Percentiles rank a stretch among this genome's conserved stretches.
Evolutionary conservation across 139 green algal genomes (phyloP).

Genomic region (Bryopsis sp.): DNA sequence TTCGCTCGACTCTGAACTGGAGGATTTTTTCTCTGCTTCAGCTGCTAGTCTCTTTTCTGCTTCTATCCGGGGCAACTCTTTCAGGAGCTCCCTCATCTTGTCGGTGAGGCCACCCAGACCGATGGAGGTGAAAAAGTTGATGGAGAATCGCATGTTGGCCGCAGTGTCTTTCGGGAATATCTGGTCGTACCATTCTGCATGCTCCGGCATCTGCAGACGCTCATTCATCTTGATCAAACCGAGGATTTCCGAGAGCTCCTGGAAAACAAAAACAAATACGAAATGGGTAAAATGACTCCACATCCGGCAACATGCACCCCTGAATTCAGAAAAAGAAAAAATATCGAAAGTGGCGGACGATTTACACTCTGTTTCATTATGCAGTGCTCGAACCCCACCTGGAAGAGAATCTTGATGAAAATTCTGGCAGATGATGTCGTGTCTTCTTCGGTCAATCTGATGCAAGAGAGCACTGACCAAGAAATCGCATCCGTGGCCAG

Average conservation of each 20-base stretch:
- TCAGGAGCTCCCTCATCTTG: constrained; percentile 64
- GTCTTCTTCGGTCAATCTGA: constrained; percentile 94
- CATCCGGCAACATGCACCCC: neutral
- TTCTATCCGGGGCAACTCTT: constrained; percentile 39
- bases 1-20: neutral
- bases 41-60: constrained; percentile 21
- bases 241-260: constrained; percentile 88
- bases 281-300: neutral
- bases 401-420: constrained; percentile 99
- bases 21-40: neutral
- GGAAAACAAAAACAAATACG: constrained; percentile 5
- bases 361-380: too few species aligned
- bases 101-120: constrained; percentile 95
- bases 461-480: constrained; percentile 73
- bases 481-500: constrained; percentile 78
- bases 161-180: constrained; percentile 82
- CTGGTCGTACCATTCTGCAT: constrained; percentile 53
- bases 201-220: constrained; percentile 66
- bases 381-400: constrained; percentile 32
- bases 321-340: neutral
- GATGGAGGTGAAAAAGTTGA: constrained; percentile 99
- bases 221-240: constrained; percentile 80
- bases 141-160: constrained; percentile 91
- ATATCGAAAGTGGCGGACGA: neutral
- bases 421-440: constrained; percentile 94